Conservation (phyloP, 2,329 filamentous ascomycete genomes). For the Tympanopsis confertula region DNA sequence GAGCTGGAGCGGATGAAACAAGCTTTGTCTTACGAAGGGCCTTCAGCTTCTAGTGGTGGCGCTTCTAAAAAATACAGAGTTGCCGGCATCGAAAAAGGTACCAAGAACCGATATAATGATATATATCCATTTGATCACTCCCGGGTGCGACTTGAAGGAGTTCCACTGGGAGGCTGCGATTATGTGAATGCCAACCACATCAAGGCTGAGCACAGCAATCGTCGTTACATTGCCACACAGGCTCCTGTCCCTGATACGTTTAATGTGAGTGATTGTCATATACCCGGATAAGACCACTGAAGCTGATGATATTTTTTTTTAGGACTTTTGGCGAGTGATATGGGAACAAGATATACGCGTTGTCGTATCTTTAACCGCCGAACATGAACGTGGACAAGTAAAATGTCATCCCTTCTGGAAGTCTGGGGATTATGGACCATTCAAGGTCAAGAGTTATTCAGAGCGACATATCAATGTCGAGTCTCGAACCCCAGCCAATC, state of each 20-base stretch:
- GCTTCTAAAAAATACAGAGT: slow-evolving; percentile 36
- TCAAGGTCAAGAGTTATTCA: slow-evolving; percentile 43
- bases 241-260: slow-evolving; percentile 55
- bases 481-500: too few relatives aligned
- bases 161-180: slow-evolving; percentile 40
- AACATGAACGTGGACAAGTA: slow-evolving; percentile 50
- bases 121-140: slow-evolving; percentile 59
- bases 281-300: too few relatives aligned
- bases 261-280: slow-evolving; percentile 29
- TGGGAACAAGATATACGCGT: slow-evolving; percentile 58
- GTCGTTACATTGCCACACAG: slow-evolving; percentile 54
- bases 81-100: slow-evolving; percentile 54
- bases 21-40: slow-evolving; percentile 43
- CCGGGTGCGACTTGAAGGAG: slow-evolving; percentile 43
- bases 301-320: neutral
- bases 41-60: slow-evolving; percentile 25
- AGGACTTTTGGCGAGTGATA: slow-evolving; percentile 58
- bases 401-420: slow-evolving; percentile 59
- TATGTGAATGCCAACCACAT: slow-evolving; percentile 56
- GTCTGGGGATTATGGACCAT: slow-evolving; percentile 40
- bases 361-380: slow-evolving; percentile 55
- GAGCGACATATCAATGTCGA: slow-evolving; percentile 43
- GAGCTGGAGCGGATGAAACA: slow-evolving; percentile 57
- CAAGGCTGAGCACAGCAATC: slow-evolving; percentile 44
- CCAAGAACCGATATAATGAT: slow-evolving; percentile 59